Evolutionary conservation across 2,329 filamentous ascomycete genomes (phyloP), one percentile per base, ranked within the genome.

Genomic region (Verticillium nubilum): DNA sequence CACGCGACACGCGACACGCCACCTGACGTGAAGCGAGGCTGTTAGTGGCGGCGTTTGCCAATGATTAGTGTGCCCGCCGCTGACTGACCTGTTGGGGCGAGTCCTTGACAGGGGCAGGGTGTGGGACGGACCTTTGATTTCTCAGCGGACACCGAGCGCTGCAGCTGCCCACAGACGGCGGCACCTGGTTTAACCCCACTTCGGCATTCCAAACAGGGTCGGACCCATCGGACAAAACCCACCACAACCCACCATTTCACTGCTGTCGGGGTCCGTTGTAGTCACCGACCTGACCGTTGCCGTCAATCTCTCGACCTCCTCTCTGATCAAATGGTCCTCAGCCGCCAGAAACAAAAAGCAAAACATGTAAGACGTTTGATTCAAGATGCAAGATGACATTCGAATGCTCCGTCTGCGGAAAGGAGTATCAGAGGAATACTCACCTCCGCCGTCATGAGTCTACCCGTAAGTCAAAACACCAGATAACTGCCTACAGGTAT

Each of bases 401-500:
- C 23, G 54, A 56, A 42, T 67, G 65, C 61, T 57, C 61, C 23
- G 65, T 60, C 26, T 69, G 67, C 52, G 66, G 67, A 10, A 69
- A 66, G 57, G 58, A 62, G 26, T 69, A 68, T 59, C 67, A 68
- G 56, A 62, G 66, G 26, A 69, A 64, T 58, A 65, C 66, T 26
- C 67, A 69, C 56, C 64, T 68, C 19, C 66, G 67, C 26, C 66
- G 67, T 13, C 67, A 69, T 56, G 67, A 69, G 59, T 61, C 67
- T 19, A 68, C 66, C 12, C 67, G 67, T 68, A 56, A 64, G 67
- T 63, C 3, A 9, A 13, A 13, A 37, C 9, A 4, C 6, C n/a
- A 23, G n/a, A n/a, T n/a, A n/a, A n/a, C n/a, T n/a, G n/a, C n/a
- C n/a, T n/a, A n/a, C n/a, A n/a, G n/a, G n/a, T n/a, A n/a, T n/a